A percentile compares a stretch with the other conserved stretches of the same genome.
phyloP scores from a whole-genome alignment of 352 stramenopile genomes.

The Elongisporangium senticosum region DNA sequence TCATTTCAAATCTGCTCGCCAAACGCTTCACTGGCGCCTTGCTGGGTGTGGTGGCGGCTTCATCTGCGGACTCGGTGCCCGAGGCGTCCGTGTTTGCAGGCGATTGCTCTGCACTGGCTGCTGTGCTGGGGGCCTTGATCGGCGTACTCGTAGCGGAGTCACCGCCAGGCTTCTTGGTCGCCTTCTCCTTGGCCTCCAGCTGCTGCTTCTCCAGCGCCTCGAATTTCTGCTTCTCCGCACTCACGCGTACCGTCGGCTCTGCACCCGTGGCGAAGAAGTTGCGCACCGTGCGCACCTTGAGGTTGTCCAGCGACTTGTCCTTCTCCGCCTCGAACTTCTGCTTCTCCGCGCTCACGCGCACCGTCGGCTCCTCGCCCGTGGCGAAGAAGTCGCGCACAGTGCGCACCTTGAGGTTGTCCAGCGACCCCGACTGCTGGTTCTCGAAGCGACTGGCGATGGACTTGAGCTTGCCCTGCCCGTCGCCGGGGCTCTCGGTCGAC shows the following conservation, averaged over 20 bases:
- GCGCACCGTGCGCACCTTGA: slow-evolving; percentile 46
- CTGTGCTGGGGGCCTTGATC: background rate
- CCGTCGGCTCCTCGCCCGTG: slow-evolving; percentile 24
- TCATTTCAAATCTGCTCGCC: slow-evolving; percentile 18
- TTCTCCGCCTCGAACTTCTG: slow-evolving; percentile 30
- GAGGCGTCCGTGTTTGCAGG: background rate
- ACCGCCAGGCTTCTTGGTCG: background rate
- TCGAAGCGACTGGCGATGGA: slow-evolving; percentile 53
- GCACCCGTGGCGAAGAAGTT: slow-evolving; percentile 35
- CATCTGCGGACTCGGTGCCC: background rate
- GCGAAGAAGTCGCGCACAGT: slow-evolving; percentile 56
- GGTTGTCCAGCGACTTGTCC: slow-evolving; percentile 34
- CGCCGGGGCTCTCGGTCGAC: background rate
- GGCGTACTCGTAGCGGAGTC: background rate
- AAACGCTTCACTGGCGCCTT: slow-evolving; percentile 22
- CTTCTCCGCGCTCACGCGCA: slow-evolving; percentile 25
- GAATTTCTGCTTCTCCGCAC: slow-evolving; percentile 47
- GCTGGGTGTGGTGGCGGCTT: background rate
- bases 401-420: slow-evolving; percentile 44
- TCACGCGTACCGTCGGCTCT: slow-evolving; percentile 39
- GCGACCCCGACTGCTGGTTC: slow-evolving; percentile 35
- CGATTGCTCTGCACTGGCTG: background rate
- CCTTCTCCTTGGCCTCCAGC: slow-evolving; percentile 16
- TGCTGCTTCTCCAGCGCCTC: slow-evolving; percentile 45
- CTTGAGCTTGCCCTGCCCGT: slow-evolving; percentile 16